A percentile compares a stretch with the other conserved stretches of the same genome.
phyloP scores from a whole-genome alignment of 2,329 filamentous ascomycete genomes.

The Xylariomycetidae sp. region DNA sequence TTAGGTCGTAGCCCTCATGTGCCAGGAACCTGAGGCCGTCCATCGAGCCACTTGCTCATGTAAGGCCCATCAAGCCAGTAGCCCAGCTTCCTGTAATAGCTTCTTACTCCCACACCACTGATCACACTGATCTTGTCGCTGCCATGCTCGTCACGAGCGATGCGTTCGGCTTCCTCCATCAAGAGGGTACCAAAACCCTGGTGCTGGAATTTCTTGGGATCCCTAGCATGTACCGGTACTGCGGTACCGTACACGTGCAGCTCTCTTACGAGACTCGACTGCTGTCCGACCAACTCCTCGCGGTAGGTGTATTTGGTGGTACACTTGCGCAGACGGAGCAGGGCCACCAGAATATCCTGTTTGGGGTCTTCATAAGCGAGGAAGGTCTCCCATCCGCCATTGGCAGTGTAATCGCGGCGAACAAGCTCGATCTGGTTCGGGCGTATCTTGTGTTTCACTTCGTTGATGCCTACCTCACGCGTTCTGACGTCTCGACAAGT shows the following conservation, averaged over 20 bases:
- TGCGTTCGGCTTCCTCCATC: slow-evolving; percentile 97
- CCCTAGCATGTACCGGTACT: slow-evolving; percentile 92
- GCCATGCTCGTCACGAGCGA: slow-evolving; percentile 89
- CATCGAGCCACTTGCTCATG: slow-evolving; percentile 63
- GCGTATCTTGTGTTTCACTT: slow-evolving; percentile 97
- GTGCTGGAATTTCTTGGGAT: slow-evolving; percentile 96
- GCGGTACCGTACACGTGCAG: slow-evolving; percentile 96
- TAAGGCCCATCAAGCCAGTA: slow-evolving; percentile 93
- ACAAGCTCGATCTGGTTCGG: slow-evolving; percentile 95
- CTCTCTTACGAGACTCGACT: slow-evolving; percentile 87
- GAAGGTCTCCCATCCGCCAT: slow-evolving; percentile 98
- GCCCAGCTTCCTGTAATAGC: slow-evolving; percentile 89
- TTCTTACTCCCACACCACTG: slow-evolving; percentile 92
- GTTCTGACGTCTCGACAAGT: slow-evolving; percentile 95
- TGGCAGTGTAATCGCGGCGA: slow-evolving; percentile 87
- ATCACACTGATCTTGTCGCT: slow-evolving; percentile 95
- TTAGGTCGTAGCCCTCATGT: too few relatives aligned
- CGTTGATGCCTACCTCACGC: slow-evolving; percentile 95
- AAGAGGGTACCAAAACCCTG: slow-evolving; percentile 93
- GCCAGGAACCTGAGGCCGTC: slow-evolving; percentile 31
- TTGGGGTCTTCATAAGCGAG: slow-evolving; percentile 97
- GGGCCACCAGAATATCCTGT: slow-evolving; percentile 92
- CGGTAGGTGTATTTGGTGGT: slow-evolving; percentile 89
- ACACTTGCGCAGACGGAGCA: slow-evolving; percentile 86
- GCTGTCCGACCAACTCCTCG: slow-evolving; percentile 78